These are phyloP conservation scores for Cinnamomum chago DNA, from an alignment of 164 flowering plant species.

Conservation along the genomic window DNA sequence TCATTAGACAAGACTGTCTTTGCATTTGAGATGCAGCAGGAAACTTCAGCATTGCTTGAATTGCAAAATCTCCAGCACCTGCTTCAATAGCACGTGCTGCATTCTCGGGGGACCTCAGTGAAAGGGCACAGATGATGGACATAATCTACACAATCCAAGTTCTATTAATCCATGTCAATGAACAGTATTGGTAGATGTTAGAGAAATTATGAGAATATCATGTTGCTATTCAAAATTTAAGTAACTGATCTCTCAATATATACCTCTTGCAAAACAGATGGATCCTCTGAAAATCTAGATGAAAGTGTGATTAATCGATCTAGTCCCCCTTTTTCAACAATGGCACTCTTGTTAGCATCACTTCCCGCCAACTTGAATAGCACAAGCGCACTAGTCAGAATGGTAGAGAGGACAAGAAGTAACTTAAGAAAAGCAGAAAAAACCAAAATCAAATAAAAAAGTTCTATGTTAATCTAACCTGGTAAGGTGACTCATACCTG, in stretches of 20 bases:
- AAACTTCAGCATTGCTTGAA: constrained; percentile 76
- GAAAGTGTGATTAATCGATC: constrained; percentile 63
- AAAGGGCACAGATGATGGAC: constrained; percentile 59
- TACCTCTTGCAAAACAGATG: constrained; percentile 89
- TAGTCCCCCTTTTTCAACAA: constrained; percentile 72
- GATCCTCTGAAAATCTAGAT: constrained; percentile 73
- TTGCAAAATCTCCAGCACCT: constrained; percentile 89
- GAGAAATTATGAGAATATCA: not conserved
- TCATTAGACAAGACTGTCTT: constrained; percentile 80
- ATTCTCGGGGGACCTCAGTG: constrained; percentile 75
- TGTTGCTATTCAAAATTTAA: not conserved
- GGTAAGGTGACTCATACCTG: too few species aligned
- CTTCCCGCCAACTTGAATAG: constrained; percentile 84
- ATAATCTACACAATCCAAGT: constrained; percentile 48
- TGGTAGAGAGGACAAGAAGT: constrained; percentile 1
- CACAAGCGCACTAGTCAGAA: constrained; percentile 6
- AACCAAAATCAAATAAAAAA: not conserved
- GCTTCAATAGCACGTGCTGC: constrained; percentile 88
- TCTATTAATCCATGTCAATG: too few species aligned
- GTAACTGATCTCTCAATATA: not conserved
- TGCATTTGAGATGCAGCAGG: constrained; percentile 73
- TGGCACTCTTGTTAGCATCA: constrained; percentile 70
- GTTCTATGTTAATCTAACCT: not conserved
- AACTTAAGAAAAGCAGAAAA: not conserved
- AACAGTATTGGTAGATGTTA: not conserved